A percentile compares a stretch with the other conserved stretches of the same genome.
These are phyloP conservation scores for Heterobasidion parviporum DNA, from an alignment of 1,284 basidiomycete genomes.

Conservation along the genomic window DNA sequence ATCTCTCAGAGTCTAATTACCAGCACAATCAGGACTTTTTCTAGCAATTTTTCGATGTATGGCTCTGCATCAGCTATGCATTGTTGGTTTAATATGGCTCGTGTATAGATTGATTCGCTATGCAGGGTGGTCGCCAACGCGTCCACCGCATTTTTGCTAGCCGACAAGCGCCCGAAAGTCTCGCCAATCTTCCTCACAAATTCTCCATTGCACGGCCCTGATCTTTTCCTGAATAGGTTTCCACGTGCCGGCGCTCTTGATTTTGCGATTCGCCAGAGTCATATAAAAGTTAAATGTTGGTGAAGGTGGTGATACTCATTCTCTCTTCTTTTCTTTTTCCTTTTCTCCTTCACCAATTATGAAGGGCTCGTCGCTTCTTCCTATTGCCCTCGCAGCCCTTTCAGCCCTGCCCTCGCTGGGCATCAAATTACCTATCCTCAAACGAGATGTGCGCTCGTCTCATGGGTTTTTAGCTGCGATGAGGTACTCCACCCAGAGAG, in stretches of 20 bases:
- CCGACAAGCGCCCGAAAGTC: too few species aligned
- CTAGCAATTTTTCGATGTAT: too few species aligned
- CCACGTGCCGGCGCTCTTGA: not conserved
- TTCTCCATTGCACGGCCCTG: too few species aligned
- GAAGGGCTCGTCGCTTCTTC: not conserved
- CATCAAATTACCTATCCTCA: not conserved
- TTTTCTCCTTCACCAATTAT: not conserved
- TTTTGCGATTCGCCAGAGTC: not conserved
- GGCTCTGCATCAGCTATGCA: too few species aligned
- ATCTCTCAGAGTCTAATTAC: too few species aligned
- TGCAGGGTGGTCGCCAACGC: too few species aligned
- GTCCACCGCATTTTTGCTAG: too few species aligned
- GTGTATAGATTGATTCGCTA: too few species aligned
- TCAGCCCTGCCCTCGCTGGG: not conserved
- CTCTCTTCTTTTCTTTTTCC: not conserved
- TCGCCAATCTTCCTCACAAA: too few species aligned
- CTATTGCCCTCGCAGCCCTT: not conserved
- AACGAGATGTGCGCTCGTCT: not conserved
- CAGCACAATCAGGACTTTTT: too few species aligned
- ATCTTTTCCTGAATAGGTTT: too few species aligned
- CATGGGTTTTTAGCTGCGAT: not conserved
- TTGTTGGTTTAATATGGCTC: too few species aligned
- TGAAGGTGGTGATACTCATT: not conserved
- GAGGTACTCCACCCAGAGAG: not conserved
- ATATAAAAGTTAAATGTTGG: not conserved